Evolutionary conservation across 768 basidiomycete species (phyloP), one percentile per base, ranked within the genome.

Genomic region (Trametes coccinea): DNA sequence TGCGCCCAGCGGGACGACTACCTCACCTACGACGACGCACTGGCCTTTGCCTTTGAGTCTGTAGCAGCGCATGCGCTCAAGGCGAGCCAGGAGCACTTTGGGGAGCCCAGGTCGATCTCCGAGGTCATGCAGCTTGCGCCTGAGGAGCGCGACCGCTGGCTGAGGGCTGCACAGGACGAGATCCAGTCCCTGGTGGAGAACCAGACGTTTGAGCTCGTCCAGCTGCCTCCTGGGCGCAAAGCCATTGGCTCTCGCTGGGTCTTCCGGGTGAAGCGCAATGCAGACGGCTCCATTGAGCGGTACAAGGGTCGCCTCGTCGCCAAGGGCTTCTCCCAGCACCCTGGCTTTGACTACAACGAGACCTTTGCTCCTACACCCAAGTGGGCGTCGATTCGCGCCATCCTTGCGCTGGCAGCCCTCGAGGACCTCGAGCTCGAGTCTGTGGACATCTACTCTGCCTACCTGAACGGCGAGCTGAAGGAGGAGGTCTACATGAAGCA

Each of bases 401-500:
- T 70, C 13, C 61, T 73, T 34, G 67, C 71, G 5, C 41, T 74
- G 17, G 70, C 70, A 37, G 70, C 68, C 4, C 33, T 60, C 7
- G 39, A 69, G 13, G 67, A 68, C 48, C 66, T 72, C 44, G 66
- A 69, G 16, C 54, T 75, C 30, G 57, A 72, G 43, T 67, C 69
- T 41, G 58, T 70, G 44, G 71, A 73, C 53, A 61, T 74, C 45
- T 61, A 62, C n/a, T 52, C 34, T 16, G 71, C 69, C 3, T 74
- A 68, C 62, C 72, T 75, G 9, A 69, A 75, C 58, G 67, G 67
- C 13, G 66, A 66, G 16, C 65, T 75, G 14, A 57, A 72, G 14
- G 67, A 69, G 41, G 66, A 69, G 41, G 58, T 74, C 46, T 74
- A 72, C 67, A 73, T 74, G 66, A 16, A 55, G n/a, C 69, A 67